A percentile compares a stretch with the other conserved stretches of the same genome.
These are phyloP conservation scores for Leccinum fibrillosum DNA, from an alignment of 768 basidiomycete genomes.

Conservation along the genomic window DNA sequence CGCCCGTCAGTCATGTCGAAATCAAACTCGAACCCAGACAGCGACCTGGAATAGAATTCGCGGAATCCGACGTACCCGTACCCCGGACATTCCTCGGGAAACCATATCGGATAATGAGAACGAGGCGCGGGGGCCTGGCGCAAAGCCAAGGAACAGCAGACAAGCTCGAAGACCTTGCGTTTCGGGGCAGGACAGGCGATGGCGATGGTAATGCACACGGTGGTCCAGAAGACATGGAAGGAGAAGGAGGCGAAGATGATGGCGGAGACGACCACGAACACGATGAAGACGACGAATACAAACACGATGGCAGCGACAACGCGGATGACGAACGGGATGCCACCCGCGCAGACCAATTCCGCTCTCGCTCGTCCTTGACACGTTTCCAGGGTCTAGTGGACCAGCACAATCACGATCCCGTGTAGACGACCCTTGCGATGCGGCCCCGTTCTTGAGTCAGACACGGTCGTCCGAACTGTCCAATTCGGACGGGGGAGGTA, in stretches of 20 bases:
- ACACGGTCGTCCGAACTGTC: not conserved
- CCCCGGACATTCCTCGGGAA: constrained; percentile 16
- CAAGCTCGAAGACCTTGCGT: not conserved
- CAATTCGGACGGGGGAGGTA: not conserved
- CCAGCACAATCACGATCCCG: not conserved
- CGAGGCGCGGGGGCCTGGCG: not conserved
- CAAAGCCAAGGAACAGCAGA: not conserved
- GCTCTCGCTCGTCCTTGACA: constrained; percentile 4
- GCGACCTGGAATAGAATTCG: not conserved
- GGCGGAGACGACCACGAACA: not conserved
- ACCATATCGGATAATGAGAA: constrained; percentile 2
- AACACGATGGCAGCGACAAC: not conserved
- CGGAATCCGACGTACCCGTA: not conserved
- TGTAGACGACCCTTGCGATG: not conserved
- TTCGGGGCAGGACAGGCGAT: not conserved
- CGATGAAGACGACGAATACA: too few relatives aligned
- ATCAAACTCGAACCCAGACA: not conserved
- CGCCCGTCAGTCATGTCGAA: not conserved
- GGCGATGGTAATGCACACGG: not conserved
- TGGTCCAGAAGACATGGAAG: not conserved
- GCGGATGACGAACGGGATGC: not conserved
- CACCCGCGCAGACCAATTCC: not conserved
- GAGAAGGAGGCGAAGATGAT: not conserved
- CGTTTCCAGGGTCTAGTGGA: not conserved
- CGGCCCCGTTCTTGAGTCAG: not conserved